These are phyloP conservation scores for Aspergillus avenaceus DNA, from an alignment of 495 filamentous ascomycete species.

Conservation along the genomic window DNA sequence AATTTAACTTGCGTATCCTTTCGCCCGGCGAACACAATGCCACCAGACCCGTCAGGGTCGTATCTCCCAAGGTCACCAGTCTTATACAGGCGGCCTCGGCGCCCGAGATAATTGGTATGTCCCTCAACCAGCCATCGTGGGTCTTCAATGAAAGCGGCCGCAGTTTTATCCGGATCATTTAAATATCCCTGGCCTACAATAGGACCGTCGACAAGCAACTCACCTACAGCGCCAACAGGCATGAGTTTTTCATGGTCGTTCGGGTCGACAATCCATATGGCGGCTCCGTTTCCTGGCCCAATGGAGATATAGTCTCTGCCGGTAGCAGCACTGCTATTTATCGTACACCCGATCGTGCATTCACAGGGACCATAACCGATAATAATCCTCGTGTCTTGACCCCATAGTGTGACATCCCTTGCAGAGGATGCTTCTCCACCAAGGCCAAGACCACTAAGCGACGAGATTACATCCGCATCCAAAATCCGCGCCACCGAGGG, in stretches of 20 bases:
- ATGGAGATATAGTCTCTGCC: constrained; percentile 35
- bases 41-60: constrained; percentile 44
- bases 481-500: constrained; percentile 47
- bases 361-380: constrained; percentile 51
- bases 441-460: constrained; percentile 42
- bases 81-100: constrained; percentile 39
- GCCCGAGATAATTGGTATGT: constrained; percentile 30
- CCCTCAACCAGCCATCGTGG: constrained; percentile 45
- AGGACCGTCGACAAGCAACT: constrained; percentile 52
- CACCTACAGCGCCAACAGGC: constrained; percentile 50
- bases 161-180: constrained; percentile 43
- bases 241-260: constrained; percentile 39
- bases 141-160: constrained; percentile 41
- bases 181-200: constrained; percentile 50
- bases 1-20: constrained; percentile 63
- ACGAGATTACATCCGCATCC: constrained; percentile 39
- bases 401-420: constrained; percentile 36
- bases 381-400: constrained; percentile 35
- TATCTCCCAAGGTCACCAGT: constrained; percentile 53
- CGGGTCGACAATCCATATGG: constrained; percentile 47
- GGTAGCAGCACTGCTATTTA: constrained; percentile 39
- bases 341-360: constrained; percentile 43
- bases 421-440: constrained; percentile 48
- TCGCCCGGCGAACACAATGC: constrained; percentile 55
- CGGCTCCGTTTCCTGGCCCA: constrained; percentile 34